These are phyloP conservation scores for Amanita molliuscula DNA, from an alignment of 768 basidiomycete genomes.

Conservation along the genomic window DNA sequence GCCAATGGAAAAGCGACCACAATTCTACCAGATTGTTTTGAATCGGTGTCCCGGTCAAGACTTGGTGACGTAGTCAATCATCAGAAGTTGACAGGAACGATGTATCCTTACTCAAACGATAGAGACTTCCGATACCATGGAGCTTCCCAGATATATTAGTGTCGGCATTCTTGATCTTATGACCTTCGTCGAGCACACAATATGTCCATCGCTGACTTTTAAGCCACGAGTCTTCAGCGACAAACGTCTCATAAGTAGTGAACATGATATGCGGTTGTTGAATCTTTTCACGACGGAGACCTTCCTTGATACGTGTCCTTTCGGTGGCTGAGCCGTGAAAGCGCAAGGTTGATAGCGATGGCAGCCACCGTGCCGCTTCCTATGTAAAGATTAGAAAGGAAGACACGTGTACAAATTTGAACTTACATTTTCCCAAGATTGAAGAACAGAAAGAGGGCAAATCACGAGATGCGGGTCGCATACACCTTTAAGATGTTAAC, in stretches of 20 bases:
- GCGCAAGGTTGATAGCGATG: slow-evolving; percentile 40
- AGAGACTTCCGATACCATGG: slow-evolving; percentile 44
- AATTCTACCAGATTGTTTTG: slow-evolving; percentile 57
- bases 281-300: slow-evolving; percentile 18
- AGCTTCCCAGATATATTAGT: slow-evolving; percentile 42
- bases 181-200: slow-evolving; percentile 57
- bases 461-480: slow-evolving; percentile 60
- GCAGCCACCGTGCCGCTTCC: slow-evolving; percentile 47
- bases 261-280: slow-evolving; percentile 45
- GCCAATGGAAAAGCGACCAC: slow-evolving; percentile 45
- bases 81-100: neutral
- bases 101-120: slow-evolving; percentile 36
- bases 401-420: neutral
- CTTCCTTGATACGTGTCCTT: slow-evolving; percentile 42
- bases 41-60: slow-evolving; percentile 67
- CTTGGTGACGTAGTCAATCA: slow-evolving; percentile 17
- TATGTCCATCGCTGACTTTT: slow-evolving; percentile 49
- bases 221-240: slow-evolving; percentile 48
- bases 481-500: slow-evolving; percentile 16
- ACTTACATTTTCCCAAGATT: slow-evolving; percentile 44
- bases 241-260: slow-evolving; percentile 62
- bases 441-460: slow-evolving; percentile 61
- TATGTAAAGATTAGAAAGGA: slow-evolving; percentile 10
- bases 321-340: slow-evolving; percentile 50
- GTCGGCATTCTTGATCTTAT: slow-evolving; percentile 63